Evolutionary conservation across 1,284 basidiomycete genomes (phyloP), one percentile per base, ranked within the genome.

Genomic region (Microbotryum scabiosae): DNA sequence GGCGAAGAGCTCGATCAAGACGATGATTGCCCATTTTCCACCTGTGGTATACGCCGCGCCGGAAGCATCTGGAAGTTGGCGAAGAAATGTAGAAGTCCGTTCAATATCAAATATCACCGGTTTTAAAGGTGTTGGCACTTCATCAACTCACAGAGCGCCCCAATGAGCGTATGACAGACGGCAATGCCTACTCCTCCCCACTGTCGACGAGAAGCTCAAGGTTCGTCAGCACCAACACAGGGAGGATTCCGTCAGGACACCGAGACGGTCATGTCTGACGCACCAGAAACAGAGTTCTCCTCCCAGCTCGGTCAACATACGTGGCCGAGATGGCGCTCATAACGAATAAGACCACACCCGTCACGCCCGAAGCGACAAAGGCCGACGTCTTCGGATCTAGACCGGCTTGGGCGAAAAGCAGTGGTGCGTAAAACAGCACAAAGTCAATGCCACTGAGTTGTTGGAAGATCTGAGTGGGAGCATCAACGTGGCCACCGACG

Each of bases 351-450:
- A 18, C 69, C 47, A 82, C 73, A 49, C 79, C 81, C 3, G 79
- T 79, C 6, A 82, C 75, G 9, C 80, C 81, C 4, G 79, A 80
- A 0, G 80, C 80, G 26, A 82, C 73, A 71, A 82, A 81, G 1
- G 79, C 77, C 6, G 80, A 78, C 43, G 76, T 76, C 43, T 73
- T 74, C 1, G 76, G 77, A 5, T 77, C 76, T 23, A 82, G 74
- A 41, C 50, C 58, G 23, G 57, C 47, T 47, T 62, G 59, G 1
- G 54, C 41, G 47, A 63, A 63, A 26, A 59, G 54, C 8, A 52
- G 43, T 1, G 41, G 58, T 0, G 80, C 80, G 61, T 80, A 82
- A 71, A 80, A 54, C 25, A 61, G 30, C 7, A 57, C 58, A 28
- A 61, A 59, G 53, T 59, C 58, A 49, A 61, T 64, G 9, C 60